Base-by-base conservation (phyloP, 2,329 filamentous ascomycete genomes). In the Xylariales sp. region DNA sequence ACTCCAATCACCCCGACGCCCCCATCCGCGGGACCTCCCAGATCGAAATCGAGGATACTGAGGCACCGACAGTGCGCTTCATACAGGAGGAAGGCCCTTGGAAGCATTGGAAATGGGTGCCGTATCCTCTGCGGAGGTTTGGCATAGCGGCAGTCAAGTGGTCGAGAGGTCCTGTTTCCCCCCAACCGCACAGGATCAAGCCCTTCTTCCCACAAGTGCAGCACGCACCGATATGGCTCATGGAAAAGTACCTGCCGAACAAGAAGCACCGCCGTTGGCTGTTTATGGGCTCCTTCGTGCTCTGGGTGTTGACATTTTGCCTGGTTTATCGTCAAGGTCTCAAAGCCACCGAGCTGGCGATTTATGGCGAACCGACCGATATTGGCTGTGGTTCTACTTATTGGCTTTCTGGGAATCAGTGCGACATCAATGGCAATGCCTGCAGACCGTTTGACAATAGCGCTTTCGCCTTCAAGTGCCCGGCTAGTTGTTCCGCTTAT, bases 391-490 rank as follows among this genome's bases (percentile, higher is more conserved):
- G 74, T 11, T 71, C 75, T 38, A 74, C 80, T 12, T 87, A 85
- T 54, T 93, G 86, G 85, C 72, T 67, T 7, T 57, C 78, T 25
- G 81, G 79, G 23, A 90, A 89, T 53, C 66, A 65, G 11, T 93
- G 87, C 56, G 86, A 85, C 1, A 53, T 91, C 12, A 80, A 91
- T 48, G 87, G 87, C 6, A 78, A 80, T 43, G 68, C 78, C 36
- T 93, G 87, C 53, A 77, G 85, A 7, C 87, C 87, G 0, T 93
- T 93, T 53, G 75, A 74, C 41, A 81, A 80, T 46, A 76, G 68
- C 40, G 78, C 78, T 1, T 81, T 88, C 49, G 71, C 85, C 1
- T 93, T 93, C 55, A 72, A 82, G 38, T 93, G 87, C 52, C 79
- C 85, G 2, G 84, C 81, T 13, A 81, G 80, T 50, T 93, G 87